Conservation (phyloP, 129 eudicot species). For the Mikania micrantha region DNA sequence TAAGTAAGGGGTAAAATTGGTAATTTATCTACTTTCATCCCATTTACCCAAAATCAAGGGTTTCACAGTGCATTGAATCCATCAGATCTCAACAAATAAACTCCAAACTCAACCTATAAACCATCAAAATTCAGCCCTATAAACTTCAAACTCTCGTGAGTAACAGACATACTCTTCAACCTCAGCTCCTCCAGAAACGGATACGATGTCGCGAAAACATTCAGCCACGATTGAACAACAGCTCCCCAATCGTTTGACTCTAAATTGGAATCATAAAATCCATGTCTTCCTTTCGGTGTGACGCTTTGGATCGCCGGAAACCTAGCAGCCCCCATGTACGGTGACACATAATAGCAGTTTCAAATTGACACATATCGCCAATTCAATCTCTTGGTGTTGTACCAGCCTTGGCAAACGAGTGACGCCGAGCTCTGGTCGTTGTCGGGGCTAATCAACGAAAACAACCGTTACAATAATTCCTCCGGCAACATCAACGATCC, state of each 20-base stretch:
- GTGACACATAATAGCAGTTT: conserved; percentile 69
- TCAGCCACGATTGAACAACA: conserved; percentile 59
- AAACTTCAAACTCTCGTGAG: conserved; percentile 77
- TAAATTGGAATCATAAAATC: conserved; percentile 72
- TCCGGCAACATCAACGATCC: conserved; percentile 45
- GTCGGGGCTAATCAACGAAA: conserved; percentile 43
- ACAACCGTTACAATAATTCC: conserved; percentile 51
- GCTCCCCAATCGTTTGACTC: conserved; percentile 80
- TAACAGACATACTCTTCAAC: conserved; percentile 71
- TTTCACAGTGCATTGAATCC: conserved; percentile 84
- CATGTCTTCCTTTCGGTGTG: conserved; percentile 62
- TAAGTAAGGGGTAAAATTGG: no score
- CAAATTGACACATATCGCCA: conserved; percentile 56
- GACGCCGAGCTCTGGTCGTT: conserved; percentile 61
- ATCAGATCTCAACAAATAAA: conserved; percentile 67
- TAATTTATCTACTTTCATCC: no score
- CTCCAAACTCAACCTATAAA: conserved; percentile 49
- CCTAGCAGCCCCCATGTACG: conserved; percentile 58
- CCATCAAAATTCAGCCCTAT: conserved; percentile 46
- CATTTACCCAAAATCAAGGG: no score
- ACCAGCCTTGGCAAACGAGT: conserved; percentile 78
- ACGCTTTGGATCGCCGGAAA: conserved; percentile 70
- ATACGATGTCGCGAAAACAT: conserved; percentile 48
- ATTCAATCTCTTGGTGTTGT: conserved; percentile 60
- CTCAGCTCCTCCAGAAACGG: conserved; percentile 77